These are phyloP conservation scores for Aspergillus wentii DNA, from an alignment of 495 filamentous ascomycete species.

Conservation along the genomic window DNA sequence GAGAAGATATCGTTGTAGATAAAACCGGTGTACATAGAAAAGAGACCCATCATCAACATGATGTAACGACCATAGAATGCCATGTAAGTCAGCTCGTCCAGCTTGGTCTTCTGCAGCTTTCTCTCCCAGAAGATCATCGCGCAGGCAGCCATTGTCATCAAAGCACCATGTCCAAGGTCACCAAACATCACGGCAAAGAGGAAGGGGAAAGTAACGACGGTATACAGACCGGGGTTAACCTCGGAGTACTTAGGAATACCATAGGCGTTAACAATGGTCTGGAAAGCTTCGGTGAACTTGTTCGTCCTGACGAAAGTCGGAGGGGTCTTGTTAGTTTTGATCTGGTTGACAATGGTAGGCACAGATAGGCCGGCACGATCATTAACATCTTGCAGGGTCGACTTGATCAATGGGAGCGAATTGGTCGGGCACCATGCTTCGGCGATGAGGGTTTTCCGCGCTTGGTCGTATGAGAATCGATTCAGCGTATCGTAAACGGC, in stretches of 20 bases:
- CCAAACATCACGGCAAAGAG: constrained; percentile 99
- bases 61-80: constrained; percentile 98
- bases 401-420: constrained; percentile 83
- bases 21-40: constrained; percentile 93
- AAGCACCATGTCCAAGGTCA: constrained; percentile 84
- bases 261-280: constrained; percentile 98
- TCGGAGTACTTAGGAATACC: constrained; percentile 95
- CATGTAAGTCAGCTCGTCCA: constrained; percentile 94
- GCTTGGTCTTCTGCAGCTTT: constrained; percentile 73
- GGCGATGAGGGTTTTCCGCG: constrained; percentile 91
- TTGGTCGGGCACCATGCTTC: constrained; percentile 97
- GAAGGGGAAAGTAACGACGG: constrained; percentile 96
- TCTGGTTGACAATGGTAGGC: constrained; percentile 96
- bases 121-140: constrained; percentile 97
- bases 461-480: constrained; percentile 91
- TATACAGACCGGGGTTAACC: constrained; percentile 91
- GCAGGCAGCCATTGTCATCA: constrained; percentile 74
- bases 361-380: constrained; percentile 91
- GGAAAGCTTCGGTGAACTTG: constrained; percentile 96
- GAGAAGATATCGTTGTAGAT: constrained; percentile 99
- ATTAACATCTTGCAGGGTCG: constrained; percentile 95
- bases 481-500: constrained; percentile 96
- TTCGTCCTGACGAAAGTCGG: constrained; percentile 96
- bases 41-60: constrained; percentile 95
- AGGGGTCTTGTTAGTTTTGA: constrained; percentile 91